Conservation (phyloP, 305 asterid genomes). For the Solanum hybrid region DNA sequence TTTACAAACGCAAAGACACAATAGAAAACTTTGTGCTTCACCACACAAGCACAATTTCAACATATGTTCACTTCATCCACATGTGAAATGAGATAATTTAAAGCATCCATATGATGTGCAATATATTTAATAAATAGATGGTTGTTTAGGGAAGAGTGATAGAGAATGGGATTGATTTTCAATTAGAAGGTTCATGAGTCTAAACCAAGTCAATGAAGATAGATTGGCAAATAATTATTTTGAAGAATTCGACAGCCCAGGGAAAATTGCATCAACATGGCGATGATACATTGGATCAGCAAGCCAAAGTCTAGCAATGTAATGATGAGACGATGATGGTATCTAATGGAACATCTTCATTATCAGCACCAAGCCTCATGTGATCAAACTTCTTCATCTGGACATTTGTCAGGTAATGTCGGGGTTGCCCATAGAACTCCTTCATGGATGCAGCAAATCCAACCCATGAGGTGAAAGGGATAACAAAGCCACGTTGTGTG, state of each 20-base stretch:
- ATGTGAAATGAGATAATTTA: neutral
- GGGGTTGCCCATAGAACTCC: constrained; percentile 56
- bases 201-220: neutral
- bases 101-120: neutral
- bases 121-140: neutral
- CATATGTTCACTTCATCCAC: neutral
- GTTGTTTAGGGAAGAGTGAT: neutral
- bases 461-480: constrained; percentile 38
- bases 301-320: constrained; percentile 48
- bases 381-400: constrained; percentile 42
- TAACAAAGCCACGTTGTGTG: constrained; percentile 27
- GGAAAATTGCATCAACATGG: constrained; percentile 37
- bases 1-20: neutral
- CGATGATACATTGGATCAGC: constrained; percentile 33
- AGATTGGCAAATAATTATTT: neutral
- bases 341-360: constrained; percentile 38
- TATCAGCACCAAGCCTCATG: constrained; percentile 34
- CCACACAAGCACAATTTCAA: neutral
- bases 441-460: constrained; percentile 23
- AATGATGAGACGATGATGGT: constrained; percentile 34
- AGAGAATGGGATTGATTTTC: neutral
- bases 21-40: neutral
- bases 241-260: constrained; percentile 16
- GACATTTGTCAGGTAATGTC: constrained; percentile 69
- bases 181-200: neutral